A percentile compares a stretch with the other conserved stretches of the same genome.
Evolutionary conservation across 257 asterid species (phyloP).

Genomic region (Fraxinus excelsior): DNA sequence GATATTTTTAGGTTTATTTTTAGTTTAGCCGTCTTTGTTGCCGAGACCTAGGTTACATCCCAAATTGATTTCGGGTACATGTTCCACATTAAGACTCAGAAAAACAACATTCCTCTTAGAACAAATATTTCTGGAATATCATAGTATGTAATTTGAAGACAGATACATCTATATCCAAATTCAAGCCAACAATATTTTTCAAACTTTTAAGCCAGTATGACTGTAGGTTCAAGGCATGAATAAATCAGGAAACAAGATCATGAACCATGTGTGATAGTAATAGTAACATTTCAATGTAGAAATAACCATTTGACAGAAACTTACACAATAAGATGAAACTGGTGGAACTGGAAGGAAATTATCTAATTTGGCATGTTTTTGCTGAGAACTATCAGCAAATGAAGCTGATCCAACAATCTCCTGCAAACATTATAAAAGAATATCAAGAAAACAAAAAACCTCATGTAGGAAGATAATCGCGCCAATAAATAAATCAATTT

Average conservation of each 20-base stretch:
- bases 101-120: not conserved
- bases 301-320: conserved; percentile 31
- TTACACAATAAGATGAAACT: conserved; percentile 79
- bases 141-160: not conserved
- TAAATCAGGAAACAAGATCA: not conserved
- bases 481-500: not conserved
- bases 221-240: conserved; percentile 3
- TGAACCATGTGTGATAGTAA: not conserved
- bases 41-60: not conserved
- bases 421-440: conserved; percentile 27
- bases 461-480: not conserved
- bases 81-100: not conserved
- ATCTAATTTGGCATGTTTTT: conserved; percentile 63
- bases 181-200: not conserved
- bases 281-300: conserved; percentile 16
- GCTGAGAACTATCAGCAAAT: conserved; percentile 49
- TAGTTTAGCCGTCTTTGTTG: not conserved
- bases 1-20: not conserved
- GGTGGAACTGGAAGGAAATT: conserved; percentile 80
- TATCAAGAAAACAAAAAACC: not conserved
- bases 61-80: not conserved
- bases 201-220: not conserved
- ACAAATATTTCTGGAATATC: not conserved
- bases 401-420: conserved; percentile 65
- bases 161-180: not conserved